Percentiles rank a stretch among this genome's conserved stretches.
Conservation (phyloP, 495 filamentous ascomycete species). For the Penicillium samsonianum region DNA sequence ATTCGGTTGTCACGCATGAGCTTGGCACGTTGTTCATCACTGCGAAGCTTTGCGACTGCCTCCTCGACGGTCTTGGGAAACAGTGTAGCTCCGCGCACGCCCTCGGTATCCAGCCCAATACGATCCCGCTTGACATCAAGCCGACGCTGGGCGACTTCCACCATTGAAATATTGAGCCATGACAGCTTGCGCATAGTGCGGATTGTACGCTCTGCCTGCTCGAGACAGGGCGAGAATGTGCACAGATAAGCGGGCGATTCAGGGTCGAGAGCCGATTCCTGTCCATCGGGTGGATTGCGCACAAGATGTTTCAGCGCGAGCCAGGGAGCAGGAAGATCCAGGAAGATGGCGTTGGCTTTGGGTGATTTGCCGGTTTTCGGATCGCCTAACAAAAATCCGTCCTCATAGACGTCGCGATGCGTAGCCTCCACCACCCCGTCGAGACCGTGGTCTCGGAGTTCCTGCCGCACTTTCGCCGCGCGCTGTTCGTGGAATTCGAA, state of each 20-base stretch:
- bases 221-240: slow-evolving; percentile 94
- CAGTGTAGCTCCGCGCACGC: slow-evolving; percentile 58
- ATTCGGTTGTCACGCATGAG: slow-evolving; percentile 48
- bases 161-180: slow-evolving; percentile 93
- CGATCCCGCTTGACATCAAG: slow-evolving; percentile 81
- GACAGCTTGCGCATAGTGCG: slow-evolving; percentile 71
- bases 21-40: slow-evolving; percentile 67
- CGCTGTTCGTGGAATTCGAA: slow-evolving; percentile 89
- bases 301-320: slow-evolving; percentile 83
- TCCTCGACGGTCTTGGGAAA: slow-evolving; percentile 72
- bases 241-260: slow-evolving; percentile 70
- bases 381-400: slow-evolving; percentile 69
- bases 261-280: slow-evolving; percentile 67
- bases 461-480: slow-evolving; percentile 67
- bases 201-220: slow-evolving; percentile 86
- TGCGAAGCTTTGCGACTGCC: slow-evolving; percentile 67
- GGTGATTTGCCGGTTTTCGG: slow-evolving; percentile 54
- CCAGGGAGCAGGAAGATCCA: slow-evolving; percentile 93
- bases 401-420: slow-evolving; percentile 86
- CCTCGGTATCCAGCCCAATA: slow-evolving; percentile 64
- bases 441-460: slow-evolving; percentile 74
- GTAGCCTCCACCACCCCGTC: slow-evolving; percentile 74
- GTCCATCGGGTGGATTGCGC: slow-evolving; percentile 50
- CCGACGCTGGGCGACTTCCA: slow-evolving; percentile 73
- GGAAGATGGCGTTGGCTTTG: slow-evolving; percentile 78